Conservation (phyloP, 768 basidiomycete species). For the Boletellus emodensis region DNA sequence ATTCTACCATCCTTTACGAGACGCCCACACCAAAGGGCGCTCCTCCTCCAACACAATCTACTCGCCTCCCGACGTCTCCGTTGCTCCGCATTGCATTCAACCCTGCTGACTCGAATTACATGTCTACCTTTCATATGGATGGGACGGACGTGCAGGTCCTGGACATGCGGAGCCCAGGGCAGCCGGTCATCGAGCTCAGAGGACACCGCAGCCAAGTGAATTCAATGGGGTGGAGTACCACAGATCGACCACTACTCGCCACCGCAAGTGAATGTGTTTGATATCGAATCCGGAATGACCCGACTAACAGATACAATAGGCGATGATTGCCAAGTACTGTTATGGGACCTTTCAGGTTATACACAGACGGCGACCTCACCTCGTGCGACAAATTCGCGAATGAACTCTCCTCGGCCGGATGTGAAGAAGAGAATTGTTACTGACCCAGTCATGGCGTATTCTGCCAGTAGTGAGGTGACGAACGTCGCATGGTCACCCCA, state of each 20-base stretch:
- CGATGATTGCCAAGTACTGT: conserved; percentile 89
- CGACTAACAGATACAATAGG: conserved; percentile 41
- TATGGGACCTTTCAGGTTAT: conserved; percentile 82
- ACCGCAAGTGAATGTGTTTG: conserved; percentile 66
- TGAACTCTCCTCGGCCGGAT: conserved; percentile 80
- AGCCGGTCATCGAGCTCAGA: conserved; percentile 87
- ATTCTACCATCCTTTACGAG: conserved; percentile 98
- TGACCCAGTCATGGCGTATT: conserved; percentile 83
- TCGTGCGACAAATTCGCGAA: conserved; percentile 60
- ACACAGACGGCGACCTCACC: conserved; percentile 64
- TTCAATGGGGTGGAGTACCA: conserved; percentile 86
- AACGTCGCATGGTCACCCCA: conserved; percentile 88
- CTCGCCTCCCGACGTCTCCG: conserved; percentile 73
- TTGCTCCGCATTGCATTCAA: conserved; percentile 88
- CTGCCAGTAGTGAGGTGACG: conserved; percentile 71
- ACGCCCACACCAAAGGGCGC: conserved; percentile 76
- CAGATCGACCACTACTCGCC: conserved; percentile 78
- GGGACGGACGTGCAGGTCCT: conserved; percentile 86
- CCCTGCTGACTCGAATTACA: conserved; percentile 88
- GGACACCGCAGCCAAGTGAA: conserved; percentile 82
- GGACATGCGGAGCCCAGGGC: conserved; percentile 95
- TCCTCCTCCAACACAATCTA: conserved; percentile 53
- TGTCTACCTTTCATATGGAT: conserved; percentile 97
- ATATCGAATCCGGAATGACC: not conserved
- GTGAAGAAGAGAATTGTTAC: conserved; percentile 69